Evolutionary conservation across 2,329 filamentous ascomycete species (phyloP).

Genomic region (Volutella citrinella): DNA sequence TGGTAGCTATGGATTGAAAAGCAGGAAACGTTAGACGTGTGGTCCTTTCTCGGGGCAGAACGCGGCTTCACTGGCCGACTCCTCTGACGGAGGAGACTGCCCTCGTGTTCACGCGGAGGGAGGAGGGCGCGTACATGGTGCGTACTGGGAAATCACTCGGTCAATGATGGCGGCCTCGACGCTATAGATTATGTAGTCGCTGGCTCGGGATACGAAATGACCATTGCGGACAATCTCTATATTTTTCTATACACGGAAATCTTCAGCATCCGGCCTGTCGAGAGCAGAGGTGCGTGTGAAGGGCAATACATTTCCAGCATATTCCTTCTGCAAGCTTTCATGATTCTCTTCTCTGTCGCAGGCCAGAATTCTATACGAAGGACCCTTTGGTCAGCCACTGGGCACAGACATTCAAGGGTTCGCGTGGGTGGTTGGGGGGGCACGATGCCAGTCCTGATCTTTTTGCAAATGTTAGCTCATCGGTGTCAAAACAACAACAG

Average conservation of each 20-base stretch:
- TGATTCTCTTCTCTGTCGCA: conserved; percentile 92
- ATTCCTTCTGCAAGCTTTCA: conserved; percentile 76
- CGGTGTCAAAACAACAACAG: conserved; percentile 3
- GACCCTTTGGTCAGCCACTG: conserved; percentile 25
- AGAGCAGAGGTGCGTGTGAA: conserved; percentile 18
- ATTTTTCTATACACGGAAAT: conserved; percentile 54
- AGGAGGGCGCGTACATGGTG: conserved; percentile 71
- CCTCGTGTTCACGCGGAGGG: no score
- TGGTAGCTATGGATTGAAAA: conserved; percentile 65
- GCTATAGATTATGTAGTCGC: conserved; percentile 98
- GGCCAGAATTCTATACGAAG: conserved; percentile 78
- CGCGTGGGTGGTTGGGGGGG: not conserved
- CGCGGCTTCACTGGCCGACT: conserved; percentile 4
- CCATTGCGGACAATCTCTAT: conserved; percentile 91
- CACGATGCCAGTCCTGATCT: conserved; percentile 16
- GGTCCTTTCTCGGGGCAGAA: not conserved
- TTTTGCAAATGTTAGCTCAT: conserved; percentile 22
- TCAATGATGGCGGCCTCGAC: conserved; percentile 93
- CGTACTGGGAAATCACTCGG: conserved; percentile 81
- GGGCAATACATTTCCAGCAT: conserved; percentile 74
- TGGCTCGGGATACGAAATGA: conserved; percentile 89
- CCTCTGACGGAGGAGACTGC: no score
- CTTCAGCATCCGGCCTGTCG: conserved; percentile 45
- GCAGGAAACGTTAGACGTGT: conserved; percentile 4
- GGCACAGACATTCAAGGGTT: no score